Evolutionary conservation across 208 protist species (phyloP).

Genomic region (Crithidia brevicula): DNA sequence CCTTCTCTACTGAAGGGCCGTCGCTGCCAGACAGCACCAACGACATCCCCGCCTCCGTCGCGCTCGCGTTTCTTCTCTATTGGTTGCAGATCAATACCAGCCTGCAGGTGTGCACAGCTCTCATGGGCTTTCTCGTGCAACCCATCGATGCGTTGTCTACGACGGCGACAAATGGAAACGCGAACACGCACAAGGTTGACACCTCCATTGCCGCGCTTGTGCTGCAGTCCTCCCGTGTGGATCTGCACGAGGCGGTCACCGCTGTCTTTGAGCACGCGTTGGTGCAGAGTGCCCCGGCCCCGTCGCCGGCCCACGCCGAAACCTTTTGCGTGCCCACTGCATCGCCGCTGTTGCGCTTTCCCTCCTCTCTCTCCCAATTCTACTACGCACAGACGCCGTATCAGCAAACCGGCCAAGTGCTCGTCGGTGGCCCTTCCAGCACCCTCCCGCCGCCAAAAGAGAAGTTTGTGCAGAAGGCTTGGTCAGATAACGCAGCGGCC

Average conservation of each 20-base stretch:
- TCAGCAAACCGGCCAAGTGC: conserved; percentile 27
- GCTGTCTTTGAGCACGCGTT: conserved; percentile 25
- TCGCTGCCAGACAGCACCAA: not conserved
- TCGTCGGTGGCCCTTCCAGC: conserved; percentile 22
- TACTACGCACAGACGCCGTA: conserved; percentile 33
- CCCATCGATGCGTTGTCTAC: conserved; percentile 1
- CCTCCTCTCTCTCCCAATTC: conserved; percentile 29
- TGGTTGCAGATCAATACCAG: conserved; percentile 35
- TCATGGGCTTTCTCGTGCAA: conserved; percentile 26
- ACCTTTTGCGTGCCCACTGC: not conserved
- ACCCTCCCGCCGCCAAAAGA: conserved; percentile 20
- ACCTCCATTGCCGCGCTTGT: conserved; percentile 21
- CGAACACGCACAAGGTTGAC: not conserved
- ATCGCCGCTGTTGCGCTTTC: conserved; percentile 7
- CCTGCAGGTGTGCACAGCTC: conserved; percentile 15
- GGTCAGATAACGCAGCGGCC: not conserved
- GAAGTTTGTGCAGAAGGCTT: conserved; percentile 27
- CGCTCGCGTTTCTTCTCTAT: conserved; percentile 30
- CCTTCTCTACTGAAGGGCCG: not conserved
- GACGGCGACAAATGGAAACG: not conserved
- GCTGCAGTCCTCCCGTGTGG: conserved; percentile 30
- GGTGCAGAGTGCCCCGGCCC: not conserved
- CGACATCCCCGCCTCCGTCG: conserved; percentile 17
- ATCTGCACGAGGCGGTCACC: conserved; percentile 29
- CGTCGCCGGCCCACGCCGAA: not conserved